Conservation (phyloP, 1,284 basidiomycete species). For the Leccinum subrobustum region DNA sequence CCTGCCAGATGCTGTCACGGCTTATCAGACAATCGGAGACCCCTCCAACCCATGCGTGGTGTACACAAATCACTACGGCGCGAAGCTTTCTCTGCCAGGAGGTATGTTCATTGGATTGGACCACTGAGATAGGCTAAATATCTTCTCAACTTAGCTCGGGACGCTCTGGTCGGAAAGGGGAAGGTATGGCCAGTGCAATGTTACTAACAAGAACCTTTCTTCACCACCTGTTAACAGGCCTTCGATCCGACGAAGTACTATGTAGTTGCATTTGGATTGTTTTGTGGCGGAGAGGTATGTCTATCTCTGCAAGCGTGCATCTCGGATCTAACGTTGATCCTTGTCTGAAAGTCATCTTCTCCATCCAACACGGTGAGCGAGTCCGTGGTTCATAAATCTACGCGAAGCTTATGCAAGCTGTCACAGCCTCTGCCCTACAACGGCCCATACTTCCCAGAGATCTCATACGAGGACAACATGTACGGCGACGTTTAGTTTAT, state of each 20-base stretch:
- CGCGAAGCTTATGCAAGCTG: constrained; percentile 11
- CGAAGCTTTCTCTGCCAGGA: constrained; percentile 21
- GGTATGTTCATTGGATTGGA: constrained; percentile 5
- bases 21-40: constrained; percentile 21
- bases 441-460: constrained; percentile 42
- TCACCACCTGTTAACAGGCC: constrained; percentile 29
- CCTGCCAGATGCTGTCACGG: constrained; percentile 24
- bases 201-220: not conserved
- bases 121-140: not conserved
- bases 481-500: constrained; percentile 1
- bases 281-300: constrained; percentile 55
- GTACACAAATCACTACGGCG: constrained; percentile 21
- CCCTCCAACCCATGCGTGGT: constrained; percentile 23
- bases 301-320: not conserved
- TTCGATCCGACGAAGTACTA: constrained; percentile 51
- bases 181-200: constrained; percentile 33
- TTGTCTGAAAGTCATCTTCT: constrained; percentile 11
- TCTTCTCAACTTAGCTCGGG: constrained; percentile 37
- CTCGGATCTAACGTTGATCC: not conserved
- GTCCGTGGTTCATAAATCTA: not conserved
- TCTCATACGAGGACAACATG: constrained; percentile 32
- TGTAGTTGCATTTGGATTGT: constrained; percentile 53
- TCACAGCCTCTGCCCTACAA: constrained; percentile 44
- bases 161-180: constrained; percentile 46
- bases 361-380: constrained; percentile 18